A percentile compares a stretch with the other conserved stretches of the same genome.
Conservation (phyloP, 306 rosid genomes). For the Gleditsia sinensis region DNA sequence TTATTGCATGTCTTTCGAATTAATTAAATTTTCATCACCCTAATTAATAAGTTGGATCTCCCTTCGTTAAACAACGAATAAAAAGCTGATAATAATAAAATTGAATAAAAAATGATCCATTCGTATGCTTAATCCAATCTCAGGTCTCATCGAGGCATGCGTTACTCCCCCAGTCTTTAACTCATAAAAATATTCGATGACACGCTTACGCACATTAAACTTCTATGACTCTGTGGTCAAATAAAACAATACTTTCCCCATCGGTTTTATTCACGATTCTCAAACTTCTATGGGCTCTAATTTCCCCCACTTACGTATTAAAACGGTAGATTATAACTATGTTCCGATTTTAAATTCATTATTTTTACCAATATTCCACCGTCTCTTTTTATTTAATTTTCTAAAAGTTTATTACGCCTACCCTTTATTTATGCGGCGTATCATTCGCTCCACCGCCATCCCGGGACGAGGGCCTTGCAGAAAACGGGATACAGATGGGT, state of each 20-base stretch:
- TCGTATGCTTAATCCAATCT: not conserved
- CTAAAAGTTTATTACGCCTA: not conserved
- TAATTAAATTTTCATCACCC: too few relatives aligned
- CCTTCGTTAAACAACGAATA: not conserved
- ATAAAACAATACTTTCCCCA: conserved; percentile 34
- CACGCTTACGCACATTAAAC: not conserved
- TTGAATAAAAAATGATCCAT: not conserved
- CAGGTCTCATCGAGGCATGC: not conserved
- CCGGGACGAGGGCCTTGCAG: conserved; percentile 38
- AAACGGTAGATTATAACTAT: conserved; percentile 12
- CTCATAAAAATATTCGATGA: not conserved
- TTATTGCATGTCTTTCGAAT: not conserved
- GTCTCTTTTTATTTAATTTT: not conserved
- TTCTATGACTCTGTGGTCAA: not conserved
- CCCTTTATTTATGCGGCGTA: conserved; percentile 25
- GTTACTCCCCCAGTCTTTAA: conserved; percentile 22
- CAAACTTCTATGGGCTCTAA: conserved; percentile 28
- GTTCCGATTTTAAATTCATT: not conserved
- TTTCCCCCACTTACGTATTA: not conserved
- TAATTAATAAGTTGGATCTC: too few relatives aligned
- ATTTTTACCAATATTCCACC: not conserved
- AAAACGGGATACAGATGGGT: not conserved
- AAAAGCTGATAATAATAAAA: not conserved
- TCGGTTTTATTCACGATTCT: conserved; percentile 19
- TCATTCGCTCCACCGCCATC: conserved; percentile 38